Base-by-base conservation (phyloP, 345 rosid genomes). In the Eucalyptus virginea region DNA sequence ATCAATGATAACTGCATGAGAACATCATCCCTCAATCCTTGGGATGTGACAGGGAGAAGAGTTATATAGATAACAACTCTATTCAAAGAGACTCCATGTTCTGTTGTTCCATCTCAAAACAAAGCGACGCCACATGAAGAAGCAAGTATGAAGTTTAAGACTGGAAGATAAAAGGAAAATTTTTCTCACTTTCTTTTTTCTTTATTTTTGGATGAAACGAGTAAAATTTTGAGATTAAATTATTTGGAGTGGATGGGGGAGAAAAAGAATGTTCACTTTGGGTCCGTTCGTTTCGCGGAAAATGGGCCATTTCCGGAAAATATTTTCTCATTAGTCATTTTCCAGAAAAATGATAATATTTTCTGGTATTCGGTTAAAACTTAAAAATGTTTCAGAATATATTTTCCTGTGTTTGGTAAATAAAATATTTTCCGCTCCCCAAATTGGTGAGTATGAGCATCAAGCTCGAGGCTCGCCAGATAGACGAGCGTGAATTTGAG, bases 121-220 rank as follows among this genome's bases (percentile, higher is more conserved):
- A 8, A 67, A 67, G 77, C 77, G 4, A n/a, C 0, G 19, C 10
- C 37, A 67, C 0, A 67, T 1, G 0, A 67, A 10, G 40, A n/a
- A 16, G 77, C 0, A 67, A n/a, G 16, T n/a, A 16, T 67, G 40
- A 8, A 67, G 77, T 0, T n/a, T n/a, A 67, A 40, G n/a, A 4
- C 0, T 18, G 11, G 21, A 11, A n/a, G 77, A 26, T 32, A 16
- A 65, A 65, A 52, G 26, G 37, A 65, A 65, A 65, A n/a, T 67
- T 28, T 1, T 60, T 2, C 67, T 60, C 16, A 32, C 6, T 32
- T n/a, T 32, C 23, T 42, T 17, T 67, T 67, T 67, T 67, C 6
- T 67, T 67, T 32, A n/a, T 4, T 16, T 67, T 67, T 0, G 23
- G 11, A 67, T 32, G 21, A n/a, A n/a, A 67, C 32, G 3, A 67